phyloP scores from a whole-genome alignment of 2,329 filamentous ascomycete genomes.

The Aspergillus ruber region DNA sequence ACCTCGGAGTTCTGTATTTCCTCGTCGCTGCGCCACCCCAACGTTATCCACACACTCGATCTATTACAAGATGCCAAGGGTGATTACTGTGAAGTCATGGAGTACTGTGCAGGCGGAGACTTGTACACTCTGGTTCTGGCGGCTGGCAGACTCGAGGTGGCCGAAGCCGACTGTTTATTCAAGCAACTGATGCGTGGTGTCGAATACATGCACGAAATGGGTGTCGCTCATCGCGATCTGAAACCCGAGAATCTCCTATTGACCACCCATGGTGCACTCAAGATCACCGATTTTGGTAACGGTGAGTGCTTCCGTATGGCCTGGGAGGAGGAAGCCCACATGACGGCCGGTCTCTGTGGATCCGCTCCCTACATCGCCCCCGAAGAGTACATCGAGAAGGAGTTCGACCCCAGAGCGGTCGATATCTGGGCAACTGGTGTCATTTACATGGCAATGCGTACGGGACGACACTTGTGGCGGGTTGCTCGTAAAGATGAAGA shows the following conservation, averaged over 20 bases:
- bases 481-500: conserved; percentile 96
- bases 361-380: conserved; percentile 96
- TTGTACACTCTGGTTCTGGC: conserved; percentile 89
- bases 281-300: conserved; percentile 98
- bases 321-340: conserved; percentile 96
- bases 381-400: conserved; percentile 89
- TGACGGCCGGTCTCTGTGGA: conserved; percentile 94
- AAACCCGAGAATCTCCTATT: conserved; percentile 95
- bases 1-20: conserved; percentile 99
- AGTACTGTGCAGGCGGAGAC: conserved; percentile 95
- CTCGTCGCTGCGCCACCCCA: conserved; percentile 90
- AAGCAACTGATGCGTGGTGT: conserved; percentile 99
- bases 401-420: conserved; percentile 95
- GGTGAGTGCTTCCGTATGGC: conserved; percentile 99
- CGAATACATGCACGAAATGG: conserved; percentile 99
- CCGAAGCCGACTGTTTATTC: conserved; percentile 96
- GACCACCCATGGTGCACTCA: conserved; percentile 84
- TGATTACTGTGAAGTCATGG: conserved; percentile 98
- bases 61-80: conserved; percentile 93
- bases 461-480: conserved; percentile 89
- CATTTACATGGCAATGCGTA: conserved; percentile 99
- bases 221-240: conserved; percentile 90
- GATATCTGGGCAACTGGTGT: conserved; percentile 98
- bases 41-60: conserved; percentile 96
- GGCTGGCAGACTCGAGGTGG: conserved; percentile 78